A percentile compares a stretch with the other conserved stretches of the same genome.
These are phyloP conservation scores for Petasospora fabianii DNA, from an alignment of 1,139 yeast species.

Conservation along the genomic window DNA sequence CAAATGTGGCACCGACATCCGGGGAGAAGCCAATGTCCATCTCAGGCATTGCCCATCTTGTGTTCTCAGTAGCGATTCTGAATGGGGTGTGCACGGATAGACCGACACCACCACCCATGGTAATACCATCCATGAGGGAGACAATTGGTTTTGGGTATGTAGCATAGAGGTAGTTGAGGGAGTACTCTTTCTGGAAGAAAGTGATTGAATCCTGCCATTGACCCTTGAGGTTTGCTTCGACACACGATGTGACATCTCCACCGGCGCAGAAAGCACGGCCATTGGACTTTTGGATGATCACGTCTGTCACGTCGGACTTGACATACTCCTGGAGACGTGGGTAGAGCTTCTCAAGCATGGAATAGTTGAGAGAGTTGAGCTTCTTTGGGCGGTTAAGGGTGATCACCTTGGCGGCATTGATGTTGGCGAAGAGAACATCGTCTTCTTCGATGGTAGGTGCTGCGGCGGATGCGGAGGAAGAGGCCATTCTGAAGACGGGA, in stretches of 20 bases:
- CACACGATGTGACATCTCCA: slow-evolving; percentile 87
- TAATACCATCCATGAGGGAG: slow-evolving; percentile 84
- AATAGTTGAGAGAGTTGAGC: slow-evolving; percentile 77
- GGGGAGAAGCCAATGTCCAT: slow-evolving; percentile 96
- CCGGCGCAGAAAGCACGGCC: slow-evolving; percentile 78
- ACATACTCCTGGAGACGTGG: slow-evolving; percentile 78
- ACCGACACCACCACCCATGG: slow-evolving; percentile 99
- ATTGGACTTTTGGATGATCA: slow-evolving; percentile 67
- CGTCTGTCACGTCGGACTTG: slow-evolving; percentile 59
- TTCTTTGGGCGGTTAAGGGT: slow-evolving; percentile 78
- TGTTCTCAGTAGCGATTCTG: slow-evolving; percentile 85
- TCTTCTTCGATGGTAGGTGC: slow-evolving; percentile 18
- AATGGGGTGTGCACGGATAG: slow-evolving; percentile 90
- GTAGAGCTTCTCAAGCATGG: slow-evolving; percentile 72
- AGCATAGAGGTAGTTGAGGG: slow-evolving; percentile 73
- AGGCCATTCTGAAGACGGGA: slow-evolving; percentile 15
- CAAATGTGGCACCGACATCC: slow-evolving; percentile 92
- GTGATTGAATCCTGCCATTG: slow-evolving; percentile 50
- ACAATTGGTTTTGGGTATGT: slow-evolving; percentile 83
- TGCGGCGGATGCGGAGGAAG: slow-evolving; percentile 2
- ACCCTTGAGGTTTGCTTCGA: slow-evolving; percentile 46
- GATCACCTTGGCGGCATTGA: slow-evolving; percentile 68
- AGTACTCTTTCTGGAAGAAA: slow-evolving; percentile 79
- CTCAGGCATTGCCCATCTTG: slow-evolving; percentile 96
- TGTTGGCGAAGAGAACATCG: slow-evolving; percentile 60